A percentile compares a stretch with the other conserved stretches of the same genome.
These are phyloP conservation scores for Novymonas esmeraldas DNA, from an alignment of 208 protist genomes.

Conservation along the genomic window DNA sequence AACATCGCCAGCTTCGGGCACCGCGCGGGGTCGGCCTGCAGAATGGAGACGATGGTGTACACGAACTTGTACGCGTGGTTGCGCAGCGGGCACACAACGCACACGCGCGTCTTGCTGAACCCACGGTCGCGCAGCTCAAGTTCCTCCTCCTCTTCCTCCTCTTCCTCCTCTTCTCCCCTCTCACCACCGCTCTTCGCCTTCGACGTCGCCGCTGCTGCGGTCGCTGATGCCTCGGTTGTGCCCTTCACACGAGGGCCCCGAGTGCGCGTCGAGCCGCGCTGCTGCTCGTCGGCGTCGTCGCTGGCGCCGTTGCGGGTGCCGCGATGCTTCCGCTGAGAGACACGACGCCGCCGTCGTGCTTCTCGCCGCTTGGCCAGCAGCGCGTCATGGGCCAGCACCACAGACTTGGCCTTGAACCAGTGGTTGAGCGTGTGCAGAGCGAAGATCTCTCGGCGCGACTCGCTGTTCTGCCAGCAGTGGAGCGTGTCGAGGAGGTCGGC, in stretches of 20 bases:
- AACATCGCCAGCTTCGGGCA: constrained; percentile 82
- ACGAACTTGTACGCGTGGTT: constrained; percentile 92
- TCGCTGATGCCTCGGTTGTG: not conserved
- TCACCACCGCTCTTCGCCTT: constrained; percentile 9
- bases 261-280: no score
- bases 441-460: constrained; percentile 71
- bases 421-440: constrained; percentile 81
- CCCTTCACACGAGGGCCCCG: not conserved
- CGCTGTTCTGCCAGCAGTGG: constrained; percentile 76
- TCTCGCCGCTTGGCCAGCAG: constrained; percentile 43
- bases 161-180: constrained; percentile 8
- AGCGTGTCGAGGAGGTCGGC: constrained; percentile 76
- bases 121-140: constrained; percentile 93
- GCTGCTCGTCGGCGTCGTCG: constrained; percentile 4
- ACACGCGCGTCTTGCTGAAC: constrained; percentile 92
- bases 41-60: constrained; percentile 76
- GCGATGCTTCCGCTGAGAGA: constrained; percentile 8
- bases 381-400: constrained; percentile 74
- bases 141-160: constrained; percentile 51
- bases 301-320: constrained; percentile 3
- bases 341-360: constrained; percentile 3
- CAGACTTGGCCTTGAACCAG: constrained; percentile 85
- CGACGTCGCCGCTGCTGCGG: not conserved
- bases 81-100: constrained; percentile 94
- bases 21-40: constrained; percentile 59